Base-by-base conservation (phyloP, 2,329 filamentous ascomycete genomes). In the Calonectria ilicicola region DNA sequence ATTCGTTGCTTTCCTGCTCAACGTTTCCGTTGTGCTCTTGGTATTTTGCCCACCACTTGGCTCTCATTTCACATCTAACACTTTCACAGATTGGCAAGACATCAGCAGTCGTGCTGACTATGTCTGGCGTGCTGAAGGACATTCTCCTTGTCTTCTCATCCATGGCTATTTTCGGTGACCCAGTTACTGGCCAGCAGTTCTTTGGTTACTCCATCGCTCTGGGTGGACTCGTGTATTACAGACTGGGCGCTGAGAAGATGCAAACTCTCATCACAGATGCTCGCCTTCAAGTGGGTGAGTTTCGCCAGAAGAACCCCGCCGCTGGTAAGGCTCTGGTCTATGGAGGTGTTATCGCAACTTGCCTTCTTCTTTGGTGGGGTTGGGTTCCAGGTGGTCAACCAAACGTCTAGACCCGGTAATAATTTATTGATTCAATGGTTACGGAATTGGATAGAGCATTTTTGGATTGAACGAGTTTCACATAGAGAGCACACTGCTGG, bases 171-270 rank as follows among this genome's bases (percentile, higher is more conserved):
- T 72, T 72, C 29, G 65, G 65, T 5, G 69, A 72, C 26, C 69
- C 69, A n/a, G 69, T 72, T 17, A 72, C 69, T 3, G 58, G 27
- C 4, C 69, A 72, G 46, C 69, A 72, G 26, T 72, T 72, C 23
- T 72, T 72, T 10, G 69, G 69, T 7, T 72, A 72, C 58, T 72
- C 69, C 12, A 65, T 72, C 17, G 69, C 69, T 14, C 23, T 72
- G 9, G 58, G n/a, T 15, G 69, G 69, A 47, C 46, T 72, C 7
- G 58, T 68, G 5, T 72, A 72, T 7, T 72, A 72, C 49, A 47
- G 65, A 15, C 69, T 72, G 29, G 69, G 69, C 2, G 47, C 69
- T 1, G 69, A 72, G 21, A 67, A 72, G 40, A 46, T 72, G 23
- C 47, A 68, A 10, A 40, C 65, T 14, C 47, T 72, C 21, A 26